These are phyloP conservation scores for Ustilago esculenta DNA, from an alignment of 1,284 basidiomycete species.

Conservation along the genomic window DNA sequence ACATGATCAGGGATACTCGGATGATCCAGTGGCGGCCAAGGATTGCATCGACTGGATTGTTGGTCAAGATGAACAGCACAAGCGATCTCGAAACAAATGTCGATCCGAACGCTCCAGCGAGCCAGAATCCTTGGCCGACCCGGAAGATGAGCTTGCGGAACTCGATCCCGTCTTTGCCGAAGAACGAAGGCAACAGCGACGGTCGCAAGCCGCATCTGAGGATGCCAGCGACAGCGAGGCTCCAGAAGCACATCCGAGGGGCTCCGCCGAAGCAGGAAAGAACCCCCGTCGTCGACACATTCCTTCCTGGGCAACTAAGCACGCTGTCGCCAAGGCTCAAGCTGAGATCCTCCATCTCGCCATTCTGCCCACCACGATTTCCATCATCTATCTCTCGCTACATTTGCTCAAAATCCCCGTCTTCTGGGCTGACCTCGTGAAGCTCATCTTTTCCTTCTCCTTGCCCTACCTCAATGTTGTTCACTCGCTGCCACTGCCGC, in stretches of 20 bases:
- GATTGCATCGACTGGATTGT: constrained; percentile 40
- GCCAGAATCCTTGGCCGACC: constrained; percentile 26
- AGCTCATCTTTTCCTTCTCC: constrained; percentile 75
- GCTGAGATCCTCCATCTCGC: constrained; percentile 29
- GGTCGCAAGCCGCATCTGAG: constrained; percentile 7
- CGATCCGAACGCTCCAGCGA: constrained; percentile 27
- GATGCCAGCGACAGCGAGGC: neutral
- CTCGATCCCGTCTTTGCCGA: constrained; percentile 48
- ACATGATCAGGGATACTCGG: constrained; percentile 15
- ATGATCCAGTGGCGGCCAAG: constrained; percentile 27
- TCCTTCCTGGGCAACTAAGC: constrained; percentile 29
- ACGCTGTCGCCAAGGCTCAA: constrained; percentile 23
- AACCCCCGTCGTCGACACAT: constrained; percentile 15
- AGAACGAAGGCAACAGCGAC: constrained; percentile 23
- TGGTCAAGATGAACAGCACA: constrained; percentile 20
- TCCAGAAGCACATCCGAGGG: neutral
- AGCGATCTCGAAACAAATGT: constrained; percentile 7
- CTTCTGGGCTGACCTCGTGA: constrained; percentile 44
- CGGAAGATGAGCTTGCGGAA: constrained; percentile 39
- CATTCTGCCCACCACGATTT: constrained; percentile 37
- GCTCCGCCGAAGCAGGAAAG: neutral
- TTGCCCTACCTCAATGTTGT: constrained; percentile 84
- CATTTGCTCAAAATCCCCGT: constrained; percentile 51
- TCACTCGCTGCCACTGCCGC: constrained; percentile 74
- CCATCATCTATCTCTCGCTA: constrained; percentile 56